A percentile compares a stretch with the other conserved stretches of the same genome.
phyloP scores from a whole-genome alignment of 371 early-diverging fungal species.

The Mucor irregularis region DNA sequence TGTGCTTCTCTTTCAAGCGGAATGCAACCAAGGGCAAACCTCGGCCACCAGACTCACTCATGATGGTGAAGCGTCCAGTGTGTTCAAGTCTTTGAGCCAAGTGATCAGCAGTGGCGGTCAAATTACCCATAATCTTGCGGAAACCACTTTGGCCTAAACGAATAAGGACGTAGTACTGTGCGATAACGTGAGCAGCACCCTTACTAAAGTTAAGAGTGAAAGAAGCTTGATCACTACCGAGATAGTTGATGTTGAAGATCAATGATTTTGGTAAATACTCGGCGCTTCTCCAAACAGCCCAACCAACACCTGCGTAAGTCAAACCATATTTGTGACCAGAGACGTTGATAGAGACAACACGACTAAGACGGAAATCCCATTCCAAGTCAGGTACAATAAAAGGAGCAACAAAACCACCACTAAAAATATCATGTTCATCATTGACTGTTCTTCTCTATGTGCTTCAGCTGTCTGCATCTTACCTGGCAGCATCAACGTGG shows the following conservation, averaged over 20 bases:
- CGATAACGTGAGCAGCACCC: slow-evolving; percentile 61
- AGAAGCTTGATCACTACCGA: slow-evolving; percentile 59
- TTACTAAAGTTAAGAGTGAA: slow-evolving; percentile 75
- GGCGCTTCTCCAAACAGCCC: slow-evolving; percentile 64
- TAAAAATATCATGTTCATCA: not conserved
- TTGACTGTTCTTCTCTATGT: not conserved
- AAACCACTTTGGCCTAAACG: slow-evolving; percentile 64
- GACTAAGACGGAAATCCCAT: slow-evolving; percentile 74
- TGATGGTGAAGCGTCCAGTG: slow-evolving; percentile 60
- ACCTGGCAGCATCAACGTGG: slow-evolving; percentile 75
- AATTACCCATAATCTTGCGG: slow-evolving; percentile 56
- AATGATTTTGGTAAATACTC: slow-evolving; percentile 64
- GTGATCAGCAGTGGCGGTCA: slow-evolving; percentile 50
- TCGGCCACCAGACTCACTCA: slow-evolving; percentile 44
- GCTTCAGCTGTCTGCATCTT: too few species aligned
- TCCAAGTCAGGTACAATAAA: slow-evolving; percentile 70
- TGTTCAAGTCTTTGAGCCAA: slow-evolving; percentile 52
- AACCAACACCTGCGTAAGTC: slow-evolving; percentile 70
- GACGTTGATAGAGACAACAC: slow-evolving; percentile 69
- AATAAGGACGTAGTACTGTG: slow-evolving; percentile 72
- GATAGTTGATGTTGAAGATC: slow-evolving; percentile 71
- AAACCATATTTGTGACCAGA: slow-evolving; percentile 82
- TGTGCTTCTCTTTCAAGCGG: slow-evolving; percentile 35
- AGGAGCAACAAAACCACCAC: slow-evolving; percentile 80
- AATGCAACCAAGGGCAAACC: slow-evolving; percentile 74